These are phyloP conservation scores for Neurospora hispaniola DNA, from an alignment of 495 filamentous ascomycete species.

Conservation along the genomic window DNA sequence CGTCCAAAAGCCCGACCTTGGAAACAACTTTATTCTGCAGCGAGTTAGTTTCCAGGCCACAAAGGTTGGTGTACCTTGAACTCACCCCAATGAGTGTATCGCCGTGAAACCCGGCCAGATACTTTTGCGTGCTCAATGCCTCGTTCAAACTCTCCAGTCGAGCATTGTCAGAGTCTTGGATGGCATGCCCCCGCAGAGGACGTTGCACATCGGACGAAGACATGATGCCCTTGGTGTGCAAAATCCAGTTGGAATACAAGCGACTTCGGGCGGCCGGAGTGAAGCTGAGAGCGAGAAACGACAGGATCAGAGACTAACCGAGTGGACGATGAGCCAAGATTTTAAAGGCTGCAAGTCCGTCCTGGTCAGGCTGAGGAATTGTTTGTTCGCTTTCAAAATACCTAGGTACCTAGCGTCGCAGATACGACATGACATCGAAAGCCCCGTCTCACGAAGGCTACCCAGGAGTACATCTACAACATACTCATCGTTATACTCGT, in stretches of 20 bases:
- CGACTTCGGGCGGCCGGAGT: not conserved
- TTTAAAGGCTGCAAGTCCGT: not conserved
- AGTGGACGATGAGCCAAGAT: not conserved
- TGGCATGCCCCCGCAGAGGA: not conserved
- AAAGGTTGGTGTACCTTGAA: not conserved
- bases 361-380: not conserved
- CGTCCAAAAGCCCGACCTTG: not conserved
- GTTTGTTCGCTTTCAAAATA: not conserved
- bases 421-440: too few relatives aligned
- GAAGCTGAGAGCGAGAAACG: not conserved
- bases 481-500: too few relatives aligned
- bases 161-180: not conserved
- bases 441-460: too few relatives aligned
- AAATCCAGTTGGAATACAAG: not conserved
- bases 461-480: too few relatives aligned
- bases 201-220: not conserved
- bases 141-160: not conserved
- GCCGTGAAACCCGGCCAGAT: slow-evolving; percentile 3
- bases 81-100: slow-evolving; percentile 4
- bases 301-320: not conserved
- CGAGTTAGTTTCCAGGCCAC: not conserved
- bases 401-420: too few relatives aligned
- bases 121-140: not conserved
- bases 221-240: not conserved
- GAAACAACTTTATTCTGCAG: not conserved